These are phyloP conservation scores for Coemansia nantahalensis DNA, from an alignment of 192 early-diverging fungal genomes.

Conservation along the genomic window DNA sequence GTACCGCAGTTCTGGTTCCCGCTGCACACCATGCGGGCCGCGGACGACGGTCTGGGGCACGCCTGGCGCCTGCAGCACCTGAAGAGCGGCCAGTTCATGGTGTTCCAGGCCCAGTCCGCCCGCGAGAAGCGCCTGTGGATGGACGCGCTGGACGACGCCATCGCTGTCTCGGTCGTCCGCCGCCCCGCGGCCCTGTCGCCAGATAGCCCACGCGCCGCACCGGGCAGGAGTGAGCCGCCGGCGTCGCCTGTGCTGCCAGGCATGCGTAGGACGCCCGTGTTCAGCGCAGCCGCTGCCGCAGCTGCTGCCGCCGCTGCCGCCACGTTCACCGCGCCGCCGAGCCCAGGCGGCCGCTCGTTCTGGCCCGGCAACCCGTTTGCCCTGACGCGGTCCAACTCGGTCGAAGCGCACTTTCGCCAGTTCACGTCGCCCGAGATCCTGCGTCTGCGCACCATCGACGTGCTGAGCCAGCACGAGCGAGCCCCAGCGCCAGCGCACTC, in stretches of 20 bases:
- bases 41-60: slow-evolving; percentile 45
- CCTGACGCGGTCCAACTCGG: neutral
- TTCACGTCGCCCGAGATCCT: slow-evolving; percentile 43
- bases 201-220: neutral
- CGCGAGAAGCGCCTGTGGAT: slow-evolving; percentile 61
- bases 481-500: neutral
- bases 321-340: neutral
- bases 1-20: slow-evolving; percentile 69
- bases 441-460: slow-evolving; percentile 14
- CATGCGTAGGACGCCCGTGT: neutral
- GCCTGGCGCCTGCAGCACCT: slow-evolving; percentile 42
- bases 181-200: neutral
- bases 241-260: no score
- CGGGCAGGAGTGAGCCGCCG: no score
- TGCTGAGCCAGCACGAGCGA: neutral
- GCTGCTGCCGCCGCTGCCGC: slow-evolving; percentile 5
- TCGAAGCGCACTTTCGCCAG: slow-evolving; percentile 18
- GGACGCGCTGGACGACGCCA: slow-evolving; percentile 45
- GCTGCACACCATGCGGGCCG: slow-evolving; percentile 57
- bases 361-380: slow-evolving; percentile 15
- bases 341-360: slow-evolving; percentile 6
- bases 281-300: slow-evolving; percentile 1
- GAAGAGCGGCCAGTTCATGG: slow-evolving; percentile 49
- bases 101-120: slow-evolving; percentile 55
- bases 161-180: slow-evolving; percentile 20